Evolutionary conservation across 2,329 filamentous ascomycete species (phyloP), one percentile per base, ranked within the genome.

Genomic region (Colletotrichum tropicicola): DNA sequence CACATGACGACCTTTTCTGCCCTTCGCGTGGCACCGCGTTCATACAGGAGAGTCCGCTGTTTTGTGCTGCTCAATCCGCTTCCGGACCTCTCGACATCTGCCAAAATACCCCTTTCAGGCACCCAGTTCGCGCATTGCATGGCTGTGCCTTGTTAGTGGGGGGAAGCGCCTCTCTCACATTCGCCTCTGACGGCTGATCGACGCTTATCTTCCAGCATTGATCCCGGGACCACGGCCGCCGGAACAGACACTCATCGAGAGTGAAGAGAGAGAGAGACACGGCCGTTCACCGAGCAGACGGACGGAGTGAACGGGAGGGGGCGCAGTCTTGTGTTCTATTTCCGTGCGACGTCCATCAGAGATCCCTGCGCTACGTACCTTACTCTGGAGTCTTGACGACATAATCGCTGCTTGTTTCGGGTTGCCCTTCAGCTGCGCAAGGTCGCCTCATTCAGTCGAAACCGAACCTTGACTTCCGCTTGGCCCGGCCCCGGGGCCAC

Each of bases 111-210:
- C 15, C 23, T 43, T 37, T 37, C 7, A 4, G 15, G 6, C 15
- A 13, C 41, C 9, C 27, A 9, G 13, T 48, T n/a, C n/a, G n/a
- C n/a, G n/a, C n/a, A n/a, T n/a, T 30, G 45, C 28, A 45, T 47
- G 43, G 53, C 53, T 57, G 43, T 47, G 53, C 53, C 43, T 47
- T 23, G 43, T 17, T 57, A 47, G 53, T 19, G n/a, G 52, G 41
- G 19, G 21, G 8, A 7, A 45, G 19, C 19, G 9, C 21, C n/a
- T 13, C 21, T 13, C 43, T 45, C 19, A 39, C 43, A 13, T 45
- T 57, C 32, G 41, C 28, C 54, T 25, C 15, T 12, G 5, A 27
- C 43, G 54, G 41, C 15, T 47, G 54, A 57, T 48, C 54, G 28
- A 17, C 54, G 21, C 21, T 9, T 3, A 17, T 41, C 39, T 15